Evolutionary conservation across 805 yeast genomes (phyloP), one percentile per base, ranked within the genome.

Genomic region (Komagataella pastoris): DNA sequence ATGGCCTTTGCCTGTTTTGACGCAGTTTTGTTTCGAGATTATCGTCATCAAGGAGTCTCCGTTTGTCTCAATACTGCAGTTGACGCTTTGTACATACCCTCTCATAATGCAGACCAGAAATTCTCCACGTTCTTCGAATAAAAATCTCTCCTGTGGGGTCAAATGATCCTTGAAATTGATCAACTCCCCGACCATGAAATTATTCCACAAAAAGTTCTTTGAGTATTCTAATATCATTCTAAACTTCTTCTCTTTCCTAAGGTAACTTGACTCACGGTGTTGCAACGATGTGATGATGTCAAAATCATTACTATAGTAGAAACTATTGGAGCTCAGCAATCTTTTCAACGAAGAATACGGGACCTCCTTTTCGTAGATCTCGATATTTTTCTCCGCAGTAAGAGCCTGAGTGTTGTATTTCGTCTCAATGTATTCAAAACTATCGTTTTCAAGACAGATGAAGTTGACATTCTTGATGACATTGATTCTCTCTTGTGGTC

Each of bases 391-490:
- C 18, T 21, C 43, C 7, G 23, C 24, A 10, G 40, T 30, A 3
- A 46, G n/a, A 6, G 21, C 47, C 21, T 24, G 47, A 7, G 24
- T 24, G 24, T 46, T 46, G 24, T 57, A 57, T 30, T 51, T 54
- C 7, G 54, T 54, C 23, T 59, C 54, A 3, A 54, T 52, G 51
- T 65, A 57, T 60, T 84, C 91, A 59, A 65, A 80, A 43, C 69
- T 72, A 48, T 76, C 80, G 48, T 74, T 76, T 54, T 77, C 79
- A 47, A 85, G 67, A 58, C 90, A 83, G 53, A 76, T 75, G 61
- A 84, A 83, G 52, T 79, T 81, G 1, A 83, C 85, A 21, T 75
- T 80, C n/a, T 74, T 67, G 5, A 85, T 75, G 49, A 67, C 72
- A 56, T 69, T 72, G 6, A 86, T 71, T 44, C 67, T 69, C 52